These are phyloP conservation scores for Otatea glauca DNA, from an alignment of 176 grass and related monocot species.

Conservation along the genomic window DNA sequence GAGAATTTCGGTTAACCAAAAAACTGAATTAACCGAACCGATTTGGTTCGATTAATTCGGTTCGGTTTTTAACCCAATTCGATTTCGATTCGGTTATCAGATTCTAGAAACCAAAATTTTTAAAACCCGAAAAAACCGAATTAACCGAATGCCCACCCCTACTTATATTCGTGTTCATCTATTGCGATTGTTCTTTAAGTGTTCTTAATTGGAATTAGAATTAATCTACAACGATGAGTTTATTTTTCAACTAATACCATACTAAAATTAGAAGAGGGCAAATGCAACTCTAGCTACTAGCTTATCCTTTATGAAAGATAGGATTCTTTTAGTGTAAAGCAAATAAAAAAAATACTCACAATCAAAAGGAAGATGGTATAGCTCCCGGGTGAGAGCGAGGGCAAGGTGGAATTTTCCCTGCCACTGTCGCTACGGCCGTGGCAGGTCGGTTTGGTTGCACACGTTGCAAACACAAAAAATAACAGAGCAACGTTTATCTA, in stretches of 20 bases:
- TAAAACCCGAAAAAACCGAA: too few relatives aligned
- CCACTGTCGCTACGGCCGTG: conserved; percentile 39
- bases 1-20: too few relatives aligned
- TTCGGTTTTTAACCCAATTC: too few relatives aligned
- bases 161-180: too few relatives aligned
- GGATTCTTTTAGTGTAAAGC: not conserved
- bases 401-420: conserved; percentile 14
- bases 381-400: not conserved
- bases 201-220: too few relatives aligned
- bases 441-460: conserved; percentile 30
- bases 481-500: not conserved
- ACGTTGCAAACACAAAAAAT: conserved; percentile 8
- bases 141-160: too few relatives aligned
- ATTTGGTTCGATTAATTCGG: too few relatives aligned
- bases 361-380: not conserved
- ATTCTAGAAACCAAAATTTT: too few relatives aligned
- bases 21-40: too few relatives aligned
- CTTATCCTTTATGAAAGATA: not conserved
- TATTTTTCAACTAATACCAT: not conserved
- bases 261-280: not conserved
- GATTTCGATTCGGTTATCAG: too few relatives aligned
- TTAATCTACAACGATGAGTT: too few relatives aligned
- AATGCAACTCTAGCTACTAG: not conserved
- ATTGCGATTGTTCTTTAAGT: too few relatives aligned
- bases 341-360: not conserved